Conservation (phyloP, 768 basidiomycete species). For the Solioccasus polychromus region DNA sequence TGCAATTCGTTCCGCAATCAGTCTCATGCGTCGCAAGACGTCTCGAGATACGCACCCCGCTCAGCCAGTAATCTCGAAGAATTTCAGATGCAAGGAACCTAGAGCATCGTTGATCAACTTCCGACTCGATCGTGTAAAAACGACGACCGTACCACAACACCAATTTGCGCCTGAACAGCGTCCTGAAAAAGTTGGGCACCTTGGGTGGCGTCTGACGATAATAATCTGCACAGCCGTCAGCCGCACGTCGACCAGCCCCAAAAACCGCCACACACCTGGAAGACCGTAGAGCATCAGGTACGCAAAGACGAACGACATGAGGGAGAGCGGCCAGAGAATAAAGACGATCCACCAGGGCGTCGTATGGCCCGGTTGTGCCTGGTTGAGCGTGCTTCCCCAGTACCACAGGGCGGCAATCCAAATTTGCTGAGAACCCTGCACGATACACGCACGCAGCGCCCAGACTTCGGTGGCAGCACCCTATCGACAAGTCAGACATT, state of each 20-base stretch:
- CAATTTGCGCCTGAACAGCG: constrained; percentile 85
- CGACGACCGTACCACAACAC: constrained; percentile 65
- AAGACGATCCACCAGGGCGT: constrained; percentile 85
- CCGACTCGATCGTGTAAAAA: not conserved
- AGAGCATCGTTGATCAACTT: not conserved
- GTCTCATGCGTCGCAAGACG: no score
- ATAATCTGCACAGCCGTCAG: constrained; percentile 52
- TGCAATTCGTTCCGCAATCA: constrained; percentile 26
- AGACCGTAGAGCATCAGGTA: constrained; percentile 85
- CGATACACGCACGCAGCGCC: constrained; percentile 87
- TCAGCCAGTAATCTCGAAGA: constrained; percentile 90
- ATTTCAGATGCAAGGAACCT: constrained; percentile 88
- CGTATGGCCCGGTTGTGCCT: constrained; percentile 44
- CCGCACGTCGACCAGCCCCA: no score
- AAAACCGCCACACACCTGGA: constrained; percentile 72
- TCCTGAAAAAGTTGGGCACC: constrained; percentile 88
- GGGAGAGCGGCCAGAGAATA: constrained; percentile 78
- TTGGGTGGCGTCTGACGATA: constrained; percentile 92
- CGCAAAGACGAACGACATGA: constrained; percentile 71
- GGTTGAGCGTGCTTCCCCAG: constrained; percentile 83
- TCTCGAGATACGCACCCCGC: constrained; percentile 57
- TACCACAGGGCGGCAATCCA: constrained; percentile 97
- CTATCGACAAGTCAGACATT: constrained; percentile 32
- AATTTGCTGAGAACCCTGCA: constrained; percentile 93
- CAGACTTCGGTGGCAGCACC: constrained; percentile 95